Evolutionary conservation across 495 filamentous ascomycete species (phyloP).

Genomic region (Daldinia vernicosa): DNA sequence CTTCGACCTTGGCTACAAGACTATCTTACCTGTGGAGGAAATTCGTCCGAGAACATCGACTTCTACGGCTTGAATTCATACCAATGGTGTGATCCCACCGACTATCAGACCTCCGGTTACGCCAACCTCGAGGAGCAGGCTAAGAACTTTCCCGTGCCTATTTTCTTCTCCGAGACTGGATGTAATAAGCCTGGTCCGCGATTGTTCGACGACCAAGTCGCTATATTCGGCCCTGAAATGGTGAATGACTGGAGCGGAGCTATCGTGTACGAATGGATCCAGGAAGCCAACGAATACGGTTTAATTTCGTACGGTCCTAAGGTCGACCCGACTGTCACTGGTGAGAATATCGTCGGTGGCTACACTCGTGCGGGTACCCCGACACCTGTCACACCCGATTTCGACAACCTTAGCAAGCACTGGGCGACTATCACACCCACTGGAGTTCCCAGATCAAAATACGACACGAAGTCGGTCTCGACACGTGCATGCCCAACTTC

Average conservation of each 20-base stretch:
- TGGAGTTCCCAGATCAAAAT: slow-evolving; percentile 69
- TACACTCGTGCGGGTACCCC: slow-evolving; percentile 77
- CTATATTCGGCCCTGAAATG: slow-evolving; percentile 81
- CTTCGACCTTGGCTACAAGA: slow-evolving; percentile 88
- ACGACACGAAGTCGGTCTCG: slow-evolving; percentile 65
- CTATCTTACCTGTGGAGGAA: slow-evolving; percentile 79
- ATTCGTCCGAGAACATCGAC: slow-evolving; percentile 75
- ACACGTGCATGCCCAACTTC: slow-evolving; percentile 76
- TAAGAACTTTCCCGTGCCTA: slow-evolving; percentile 70
- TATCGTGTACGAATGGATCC: slow-evolving; percentile 91
- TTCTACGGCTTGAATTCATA: slow-evolving; percentile 90
- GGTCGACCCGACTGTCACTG: slow-evolving; percentile 57
- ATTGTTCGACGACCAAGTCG: slow-evolving; percentile 76
- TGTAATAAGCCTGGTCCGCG: slow-evolving; percentile 75
- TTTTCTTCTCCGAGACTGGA: slow-evolving; percentile 86
- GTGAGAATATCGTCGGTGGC: slow-evolving; percentile 67
- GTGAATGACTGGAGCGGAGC: slow-evolving; percentile 77
- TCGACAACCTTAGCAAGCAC: slow-evolving; percentile 75
- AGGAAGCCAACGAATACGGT: slow-evolving; percentile 86
- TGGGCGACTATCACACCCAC: slow-evolving; percentile 79
- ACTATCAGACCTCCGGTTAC: slow-evolving; percentile 76
- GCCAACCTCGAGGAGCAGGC: slow-evolving; percentile 64
- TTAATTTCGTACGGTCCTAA: slow-evolving; percentile 78
- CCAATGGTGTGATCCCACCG: slow-evolving; percentile 80
- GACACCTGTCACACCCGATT: slow-evolving; percentile 78